phyloP scores from a whole-genome alignment of 2,329 filamentous ascomycete species.

The Aureobasidium sp. region DNA sequence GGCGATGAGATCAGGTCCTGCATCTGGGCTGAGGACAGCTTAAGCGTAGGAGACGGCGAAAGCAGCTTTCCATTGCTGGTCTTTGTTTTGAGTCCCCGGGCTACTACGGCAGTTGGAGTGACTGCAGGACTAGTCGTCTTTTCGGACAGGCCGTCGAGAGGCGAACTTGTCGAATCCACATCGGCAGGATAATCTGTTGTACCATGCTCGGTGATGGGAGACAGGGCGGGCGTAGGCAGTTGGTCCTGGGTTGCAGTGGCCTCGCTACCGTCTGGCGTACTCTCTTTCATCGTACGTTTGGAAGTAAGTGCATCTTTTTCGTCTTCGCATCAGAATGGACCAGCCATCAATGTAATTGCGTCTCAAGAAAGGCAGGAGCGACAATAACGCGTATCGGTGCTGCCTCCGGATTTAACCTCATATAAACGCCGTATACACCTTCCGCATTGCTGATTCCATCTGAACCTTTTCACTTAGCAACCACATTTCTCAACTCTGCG shows the following conservation, averaged over 20 bases:
- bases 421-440: constrained; percentile 7
- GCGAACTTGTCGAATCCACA: not conserved
- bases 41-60: constrained; percentile 36
- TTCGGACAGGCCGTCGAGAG: not conserved
- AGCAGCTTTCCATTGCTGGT: constrained; percentile 18
- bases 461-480: not conserved
- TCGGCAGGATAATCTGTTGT: not conserved
- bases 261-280: not conserved
- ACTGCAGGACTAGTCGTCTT: not conserved
- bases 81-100: not conserved
- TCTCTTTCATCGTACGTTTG: not conserved
- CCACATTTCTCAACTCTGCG: not conserved
- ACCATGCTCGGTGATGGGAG: constrained; percentile 25
- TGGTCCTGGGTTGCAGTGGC: constrained; percentile 14
- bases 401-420: constrained; percentile 2
- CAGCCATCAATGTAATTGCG: not conserved
- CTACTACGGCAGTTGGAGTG: not conserved
- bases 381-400: constrained; percentile 8
- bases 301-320: not conserved
- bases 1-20: constrained; percentile 49
- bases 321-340: not conserved
- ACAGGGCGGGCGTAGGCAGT: constrained; percentile 25
- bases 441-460: not conserved
- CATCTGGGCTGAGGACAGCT: constrained; percentile 49
- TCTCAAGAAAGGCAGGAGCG: not conserved